Evolutionary conservation across 2,329 filamentous ascomycete species (phyloP).

Genomic region (Aspergillus sojae): DNA sequence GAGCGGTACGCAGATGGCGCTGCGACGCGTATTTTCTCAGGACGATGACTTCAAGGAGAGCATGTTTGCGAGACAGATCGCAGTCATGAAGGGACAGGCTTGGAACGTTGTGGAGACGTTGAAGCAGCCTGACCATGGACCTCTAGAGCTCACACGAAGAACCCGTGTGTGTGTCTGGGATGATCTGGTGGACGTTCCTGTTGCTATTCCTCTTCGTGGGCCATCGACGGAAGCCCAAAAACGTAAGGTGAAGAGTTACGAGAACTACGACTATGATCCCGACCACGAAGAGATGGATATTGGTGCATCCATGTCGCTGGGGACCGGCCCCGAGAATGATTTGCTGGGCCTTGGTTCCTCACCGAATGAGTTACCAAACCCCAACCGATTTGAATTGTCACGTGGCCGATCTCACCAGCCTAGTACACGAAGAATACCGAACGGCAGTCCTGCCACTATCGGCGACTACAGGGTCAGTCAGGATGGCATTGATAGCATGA

Average conservation of each 20-base stretch:
- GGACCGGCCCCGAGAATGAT: slow-evolving; percentile 59
- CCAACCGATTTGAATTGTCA: slow-evolving; percentile 72
- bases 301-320: slow-evolving; percentile 66
- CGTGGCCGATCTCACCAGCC: slow-evolving; percentile 43
- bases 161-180: slow-evolving; percentile 97
- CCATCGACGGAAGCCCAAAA: slow-evolving; percentile 83
- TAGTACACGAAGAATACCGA: slow-evolving; percentile 32
- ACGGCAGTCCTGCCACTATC: slow-evolving; percentile 40
- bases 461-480: slow-evolving; percentile 32
- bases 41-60: slow-evolving; percentile 96
- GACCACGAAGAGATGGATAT: slow-evolving; percentile 93
- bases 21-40: slow-evolving; percentile 85
- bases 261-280: slow-evolving; percentile 41
- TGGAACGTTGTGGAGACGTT: slow-evolving; percentile 99
- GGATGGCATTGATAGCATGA: slow-evolving; percentile 33
- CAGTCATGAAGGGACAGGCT: slow-evolving; percentile 98
- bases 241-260: slow-evolving; percentile 56
- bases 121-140: slow-evolving; percentile 89
- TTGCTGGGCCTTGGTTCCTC: slow-evolving; percentile 67
- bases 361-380: slow-evolving; percentile 67
- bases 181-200: slow-evolving; percentile 91
- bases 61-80: slow-evolving; percentile 98
- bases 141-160: slow-evolving; percentile 85
- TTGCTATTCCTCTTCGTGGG: slow-evolving; percentile 84
- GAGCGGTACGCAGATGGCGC: slow-evolving; percentile 85